Conservation (phyloP, 345 rosid species). For the Brassica napus region DNA sequence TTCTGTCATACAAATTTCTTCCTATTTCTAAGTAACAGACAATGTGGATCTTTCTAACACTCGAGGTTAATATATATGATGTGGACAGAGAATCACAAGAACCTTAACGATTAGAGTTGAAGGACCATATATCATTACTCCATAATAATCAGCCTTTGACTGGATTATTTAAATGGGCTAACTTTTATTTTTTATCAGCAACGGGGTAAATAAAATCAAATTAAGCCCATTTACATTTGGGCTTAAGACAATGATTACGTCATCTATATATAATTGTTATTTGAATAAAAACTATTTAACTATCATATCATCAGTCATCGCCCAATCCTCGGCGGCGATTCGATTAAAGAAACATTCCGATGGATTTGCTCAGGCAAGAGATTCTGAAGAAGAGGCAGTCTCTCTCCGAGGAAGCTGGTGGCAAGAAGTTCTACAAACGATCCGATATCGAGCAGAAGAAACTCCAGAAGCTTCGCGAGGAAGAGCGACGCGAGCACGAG, state of each 20-base stretch:
- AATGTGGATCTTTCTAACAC: too few relatives aligned
- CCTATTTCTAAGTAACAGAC: too few relatives aligned
- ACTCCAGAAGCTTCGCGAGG: conserved; percentile 85
- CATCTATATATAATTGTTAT: not conserved
- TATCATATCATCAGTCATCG: not conserved
- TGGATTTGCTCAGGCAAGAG: conserved; percentile 82
- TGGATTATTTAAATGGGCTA: conserved; percentile 43
- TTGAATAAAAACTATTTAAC: too few relatives aligned
- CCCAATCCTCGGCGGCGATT: conserved; percentile 24
- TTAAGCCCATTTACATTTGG: conserved; percentile 22
- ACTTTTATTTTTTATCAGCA: too few relatives aligned
- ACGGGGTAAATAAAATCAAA: not conserved
- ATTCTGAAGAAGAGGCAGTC: conserved; percentile 70
- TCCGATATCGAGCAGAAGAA: conserved; percentile 89
- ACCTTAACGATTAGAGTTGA: not conserved
- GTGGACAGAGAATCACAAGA: conserved; percentile 14
- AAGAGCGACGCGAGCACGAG: conserved; percentile 82
- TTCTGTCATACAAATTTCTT: too few relatives aligned
- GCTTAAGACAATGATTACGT: conserved; percentile 1
- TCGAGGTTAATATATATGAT: too few relatives aligned
- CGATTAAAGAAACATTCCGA: conserved; percentile 27
- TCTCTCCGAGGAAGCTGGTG: conserved; percentile 73
- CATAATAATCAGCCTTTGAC: conserved; percentile 98
- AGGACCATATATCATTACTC: conserved; percentile 71
- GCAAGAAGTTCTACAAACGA: conserved; percentile 77